A percentile compares a stretch with the other conserved stretches of the same genome.
phyloP scores from a whole-genome alignment of 768 basidiomycete genomes.

The Kwoniella heveanensis region DNA sequence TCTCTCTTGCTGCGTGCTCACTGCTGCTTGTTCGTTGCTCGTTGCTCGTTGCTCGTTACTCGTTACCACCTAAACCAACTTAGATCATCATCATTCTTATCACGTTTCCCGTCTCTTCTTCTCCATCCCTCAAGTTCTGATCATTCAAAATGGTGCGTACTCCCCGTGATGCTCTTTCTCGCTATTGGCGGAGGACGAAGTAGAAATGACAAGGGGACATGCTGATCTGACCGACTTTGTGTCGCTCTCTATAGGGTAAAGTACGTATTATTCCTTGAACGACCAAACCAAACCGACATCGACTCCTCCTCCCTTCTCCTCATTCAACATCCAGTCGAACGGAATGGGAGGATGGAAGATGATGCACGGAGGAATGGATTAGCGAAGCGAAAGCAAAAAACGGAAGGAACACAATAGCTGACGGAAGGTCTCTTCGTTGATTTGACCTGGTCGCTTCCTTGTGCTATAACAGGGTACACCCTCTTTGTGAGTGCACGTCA shows the following conservation, averaged over 20 bases:
- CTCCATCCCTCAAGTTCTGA: constrained; percentile 37
- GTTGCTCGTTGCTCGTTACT: background rate
- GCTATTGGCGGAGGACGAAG: background rate
- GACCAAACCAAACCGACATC: background rate
- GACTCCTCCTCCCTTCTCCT: background rate
- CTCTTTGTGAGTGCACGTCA: constrained; percentile 72
- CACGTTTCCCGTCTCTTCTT: background rate
- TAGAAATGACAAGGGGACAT: background rate
- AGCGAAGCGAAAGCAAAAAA: background rate
- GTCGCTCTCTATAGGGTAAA: constrained; percentile 27
- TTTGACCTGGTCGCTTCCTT: constrained; percentile 52
- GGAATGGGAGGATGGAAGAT: background rate
- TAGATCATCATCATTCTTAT: constrained; percentile 1
- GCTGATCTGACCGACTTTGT: background rate
- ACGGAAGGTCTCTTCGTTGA: constrained; percentile 71
- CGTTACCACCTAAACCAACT: constrained; percentile 4
- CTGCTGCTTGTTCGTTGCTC: background rate
- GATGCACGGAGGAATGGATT: background rate
- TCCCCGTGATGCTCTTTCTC: background rate
- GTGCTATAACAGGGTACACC: constrained; percentile 72
- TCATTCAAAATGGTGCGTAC: constrained; percentile 46
- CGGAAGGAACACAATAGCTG: constrained; percentile 55
- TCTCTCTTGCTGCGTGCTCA: background rate
- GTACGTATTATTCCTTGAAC: constrained; percentile 24
- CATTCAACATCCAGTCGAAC: background rate